Conservation (phyloP, 1,284 basidiomycete genomes). For the Vanrija pseudolonga region DNA sequence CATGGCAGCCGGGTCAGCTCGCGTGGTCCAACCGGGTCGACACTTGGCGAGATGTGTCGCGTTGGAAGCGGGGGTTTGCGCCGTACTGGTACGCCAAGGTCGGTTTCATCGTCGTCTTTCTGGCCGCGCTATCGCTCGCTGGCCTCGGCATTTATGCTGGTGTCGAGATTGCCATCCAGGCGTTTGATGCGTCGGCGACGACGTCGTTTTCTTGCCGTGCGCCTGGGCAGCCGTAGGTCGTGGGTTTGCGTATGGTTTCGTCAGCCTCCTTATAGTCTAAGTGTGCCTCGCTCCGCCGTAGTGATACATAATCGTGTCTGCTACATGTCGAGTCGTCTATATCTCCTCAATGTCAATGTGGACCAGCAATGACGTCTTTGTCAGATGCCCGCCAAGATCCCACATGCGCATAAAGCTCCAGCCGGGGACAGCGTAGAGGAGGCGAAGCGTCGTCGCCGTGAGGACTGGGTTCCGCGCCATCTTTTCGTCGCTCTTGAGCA, state of each 20-base stretch:
- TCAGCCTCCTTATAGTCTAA: too few relatives aligned
- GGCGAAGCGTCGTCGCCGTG: constrained; percentile 4
- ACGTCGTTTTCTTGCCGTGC: constrained; percentile 16
- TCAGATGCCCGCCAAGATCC: constrained; percentile 10
- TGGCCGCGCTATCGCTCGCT: constrained; percentile 9
- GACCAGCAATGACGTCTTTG: constrained; percentile 8
- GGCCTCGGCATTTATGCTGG: constrained; percentile 17
- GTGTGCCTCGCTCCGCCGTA: too few relatives aligned
- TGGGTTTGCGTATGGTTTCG: too few relatives aligned
- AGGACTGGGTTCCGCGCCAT: constrained; percentile 14
- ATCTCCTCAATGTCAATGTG: constrained; percentile 7
- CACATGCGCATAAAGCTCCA: constrained; percentile 15
- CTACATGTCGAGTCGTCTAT: too few relatives aligned
- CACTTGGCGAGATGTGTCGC: constrained; percentile 8
- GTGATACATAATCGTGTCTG: neutral
- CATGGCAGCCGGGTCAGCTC: constrained; percentile 16
- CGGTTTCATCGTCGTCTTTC: constrained; percentile 1
- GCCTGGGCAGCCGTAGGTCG: constrained; percentile 10
- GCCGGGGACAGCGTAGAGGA: constrained; percentile 10
- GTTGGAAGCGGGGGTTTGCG: constrained; percentile 17
- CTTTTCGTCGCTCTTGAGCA: constrained; percentile 17
- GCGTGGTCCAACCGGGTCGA: constrained; percentile 15
- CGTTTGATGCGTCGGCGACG: constrained; percentile 3
- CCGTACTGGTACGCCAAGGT: constrained; percentile 18
- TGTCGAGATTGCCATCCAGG: constrained; percentile 2